These are phyloP conservation scores for Pestalotiopsis sp. DNA, from an alignment of 2,329 filamentous ascomycete species.

Conservation along the genomic window DNA sequence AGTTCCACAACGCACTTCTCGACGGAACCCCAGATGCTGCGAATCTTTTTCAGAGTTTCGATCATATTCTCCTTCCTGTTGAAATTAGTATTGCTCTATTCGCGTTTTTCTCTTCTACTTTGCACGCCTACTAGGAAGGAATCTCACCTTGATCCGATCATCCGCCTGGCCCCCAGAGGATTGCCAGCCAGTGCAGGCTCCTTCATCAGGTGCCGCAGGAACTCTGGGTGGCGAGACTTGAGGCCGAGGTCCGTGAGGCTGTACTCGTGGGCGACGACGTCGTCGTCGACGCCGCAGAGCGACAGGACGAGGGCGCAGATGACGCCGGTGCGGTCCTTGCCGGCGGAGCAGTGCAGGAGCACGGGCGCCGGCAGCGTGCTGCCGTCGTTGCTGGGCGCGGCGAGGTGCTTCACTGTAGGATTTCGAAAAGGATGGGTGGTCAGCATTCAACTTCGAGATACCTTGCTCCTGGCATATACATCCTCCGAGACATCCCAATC, in stretches of 20 bases:
- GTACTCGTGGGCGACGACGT: conserved; percentile 62
- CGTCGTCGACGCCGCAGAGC: conserved; percentile 58
- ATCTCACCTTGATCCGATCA: conserved; percentile 47
- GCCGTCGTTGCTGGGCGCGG: neutral
- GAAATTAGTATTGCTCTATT: neutral
- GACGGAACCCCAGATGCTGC: conserved; percentile 62
- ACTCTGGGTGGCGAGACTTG: conserved; percentile 29
- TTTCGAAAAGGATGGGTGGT: conserved; percentile 29
- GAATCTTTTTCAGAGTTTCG: conserved; percentile 56
- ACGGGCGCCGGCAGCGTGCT: neutral
- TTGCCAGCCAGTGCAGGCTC: conserved; percentile 54
- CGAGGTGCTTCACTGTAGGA: conserved; percentile 2
- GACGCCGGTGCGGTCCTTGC: conserved; percentile 72
- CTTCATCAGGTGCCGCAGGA: conserved; percentile 49
- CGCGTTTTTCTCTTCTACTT: too few species aligned
- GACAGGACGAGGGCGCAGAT: conserved; percentile 63
- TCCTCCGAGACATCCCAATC: neutral
- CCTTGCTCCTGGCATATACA: neutral
- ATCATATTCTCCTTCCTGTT: conserved; percentile 51
- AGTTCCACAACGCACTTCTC: conserved; percentile 64
- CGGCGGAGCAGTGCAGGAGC: conserved; percentile 65
- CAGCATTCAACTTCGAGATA: conserved; percentile 45
- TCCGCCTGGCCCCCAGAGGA: conserved; percentile 43
- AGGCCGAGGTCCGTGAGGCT: conserved; percentile 61
- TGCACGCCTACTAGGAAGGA: neutral